Conservation (phyloP, 352 stramenopile genomes). For the Sclerospora graminicola region DNA sequence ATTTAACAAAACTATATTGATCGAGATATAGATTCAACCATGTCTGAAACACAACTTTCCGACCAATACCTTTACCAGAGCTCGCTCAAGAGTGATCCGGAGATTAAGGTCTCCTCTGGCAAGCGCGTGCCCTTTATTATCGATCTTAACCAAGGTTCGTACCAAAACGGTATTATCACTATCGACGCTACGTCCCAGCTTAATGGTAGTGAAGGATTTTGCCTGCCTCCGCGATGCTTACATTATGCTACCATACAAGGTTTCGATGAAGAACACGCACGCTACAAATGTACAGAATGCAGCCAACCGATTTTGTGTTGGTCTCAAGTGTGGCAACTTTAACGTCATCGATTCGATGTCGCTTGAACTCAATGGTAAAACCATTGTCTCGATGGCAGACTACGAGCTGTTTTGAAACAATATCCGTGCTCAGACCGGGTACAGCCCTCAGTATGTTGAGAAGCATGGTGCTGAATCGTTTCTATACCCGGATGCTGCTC, state of each 20-base stretch:
- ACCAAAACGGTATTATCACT: too few species aligned
- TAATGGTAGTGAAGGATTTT: constrained; percentile 2
- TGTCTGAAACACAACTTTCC: too few species aligned
- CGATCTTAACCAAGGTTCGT: too few species aligned
- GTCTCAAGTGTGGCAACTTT: neutral
- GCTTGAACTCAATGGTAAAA: constrained; percentile 1
- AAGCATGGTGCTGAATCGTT: constrained; percentile 24
- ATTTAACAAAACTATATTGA: too few species aligned
- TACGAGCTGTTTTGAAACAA: neutral
- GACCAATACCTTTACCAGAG: too few species aligned
- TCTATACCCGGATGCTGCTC: constrained; percentile 14
- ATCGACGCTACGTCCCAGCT: too few species aligned
- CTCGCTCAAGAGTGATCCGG: too few species aligned
- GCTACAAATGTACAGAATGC: too few species aligned
- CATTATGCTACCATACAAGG: constrained; percentile 5
- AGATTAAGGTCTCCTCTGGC: too few species aligned
- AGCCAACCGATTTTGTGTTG: constrained; percentile 1
- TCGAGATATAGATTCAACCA: too few species aligned
- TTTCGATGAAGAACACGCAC: constrained; percentile 2
- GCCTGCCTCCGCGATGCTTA: constrained; percentile 4
- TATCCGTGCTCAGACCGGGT: constrained; percentile 14
- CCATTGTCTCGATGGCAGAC: neutral
- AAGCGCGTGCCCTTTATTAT: too few species aligned
- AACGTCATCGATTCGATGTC: neutral
- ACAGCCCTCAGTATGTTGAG: constrained; percentile 7